Conservation (phyloP, 805 yeast genomes). For the Myxozyma neotropica region DNA sequence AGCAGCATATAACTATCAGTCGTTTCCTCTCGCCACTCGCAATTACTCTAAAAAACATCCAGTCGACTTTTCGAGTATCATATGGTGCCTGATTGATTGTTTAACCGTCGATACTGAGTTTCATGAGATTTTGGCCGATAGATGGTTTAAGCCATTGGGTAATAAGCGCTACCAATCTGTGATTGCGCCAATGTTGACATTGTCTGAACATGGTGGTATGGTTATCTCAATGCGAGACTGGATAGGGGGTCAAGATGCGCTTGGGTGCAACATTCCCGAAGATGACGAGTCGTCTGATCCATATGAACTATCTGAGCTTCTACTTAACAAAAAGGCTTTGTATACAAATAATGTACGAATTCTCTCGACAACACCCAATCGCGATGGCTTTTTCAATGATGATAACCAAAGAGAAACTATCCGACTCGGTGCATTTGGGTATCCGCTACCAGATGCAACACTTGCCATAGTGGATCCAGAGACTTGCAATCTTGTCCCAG, state of each 20-base stretch:
- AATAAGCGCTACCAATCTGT: slow-evolving; percentile 73
- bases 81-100: slow-evolving; percentile 89
- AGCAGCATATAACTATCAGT: slow-evolving; percentile 90
- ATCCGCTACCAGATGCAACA: slow-evolving; percentile 91
- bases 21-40: slow-evolving; percentile 80
- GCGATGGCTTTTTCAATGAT: slow-evolving; percentile 42
- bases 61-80: slow-evolving; percentile 75
- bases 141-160: slow-evolving; percentile 91
- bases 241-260: slow-evolving; percentile 68
- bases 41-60: slow-evolving; percentile 71
- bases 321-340: slow-evolving; percentile 72
- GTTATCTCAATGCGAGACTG: slow-evolving; percentile 90
- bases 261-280: slow-evolving; percentile 53
- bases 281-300: slow-evolving; percentile 43
- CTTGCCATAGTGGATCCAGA: slow-evolving; percentile 95
- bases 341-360: slow-evolving; percentile 72
- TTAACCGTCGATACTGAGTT: slow-evolving; percentile 91
- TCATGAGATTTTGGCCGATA: slow-evolving; percentile 79
- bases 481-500: slow-evolving; percentile 69
- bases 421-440: slow-evolving; percentile 90
- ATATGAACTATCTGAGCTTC: slow-evolving; percentile 61
- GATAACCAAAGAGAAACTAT: slow-evolving; percentile 41
- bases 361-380: slow-evolving; percentile 54
- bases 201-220: slow-evolving; percentile 95
- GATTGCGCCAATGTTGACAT: slow-evolving; percentile 83